Percentiles rank a stretch among this genome's conserved stretches.
Evolutionary conservation across 2,329 filamentous ascomycete species (phyloP).

Genomic region (Colletotrichum lindemuthianum): DNA sequence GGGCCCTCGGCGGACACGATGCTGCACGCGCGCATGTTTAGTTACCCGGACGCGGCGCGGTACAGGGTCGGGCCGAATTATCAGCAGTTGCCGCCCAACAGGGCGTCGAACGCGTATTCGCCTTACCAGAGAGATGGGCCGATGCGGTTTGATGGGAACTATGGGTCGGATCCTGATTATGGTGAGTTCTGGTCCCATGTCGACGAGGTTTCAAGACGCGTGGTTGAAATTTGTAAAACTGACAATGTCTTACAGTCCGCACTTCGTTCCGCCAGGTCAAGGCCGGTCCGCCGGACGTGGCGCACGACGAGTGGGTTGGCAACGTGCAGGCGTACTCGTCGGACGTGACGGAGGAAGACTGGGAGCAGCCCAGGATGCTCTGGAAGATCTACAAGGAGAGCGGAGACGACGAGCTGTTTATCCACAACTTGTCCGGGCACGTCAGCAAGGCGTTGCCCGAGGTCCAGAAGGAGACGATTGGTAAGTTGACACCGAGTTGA

Average conservation of each 20-base stretch:
- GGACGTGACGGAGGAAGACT: conserved; percentile 20
- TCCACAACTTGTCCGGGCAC: conserved; percentile 11
- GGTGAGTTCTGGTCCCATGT: not conserved
- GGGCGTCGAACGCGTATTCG: conserved; percentile 42
- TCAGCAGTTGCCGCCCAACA: conserved; percentile 65
- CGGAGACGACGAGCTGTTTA: conserved; percentile 4
- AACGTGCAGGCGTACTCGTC: conserved; percentile 7
- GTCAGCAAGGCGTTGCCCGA: conserved; percentile 7
- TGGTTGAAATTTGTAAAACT: conserved; percentile 38
- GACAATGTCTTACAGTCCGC: conserved; percentile 39
- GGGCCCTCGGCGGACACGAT: conserved; percentile 59
- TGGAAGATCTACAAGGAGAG: conserved; percentile 19
- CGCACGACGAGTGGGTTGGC: conserved; percentile 19
- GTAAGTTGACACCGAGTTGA: not conserved
- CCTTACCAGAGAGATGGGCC: conserved; percentile 42
- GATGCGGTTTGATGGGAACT: conserved; percentile 41
- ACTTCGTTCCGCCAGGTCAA: conserved; percentile 23
- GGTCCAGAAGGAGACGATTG: conserved; percentile 9
- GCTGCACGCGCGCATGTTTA: conserved; percentile 64
- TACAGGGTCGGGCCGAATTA: conserved; percentile 69
- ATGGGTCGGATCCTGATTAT: conserved; percentile 42
- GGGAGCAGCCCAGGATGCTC: conserved; percentile 12
- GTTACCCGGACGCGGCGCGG: conserved; percentile 65
- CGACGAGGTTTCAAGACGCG: no score
- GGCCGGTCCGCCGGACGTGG: conserved; percentile 1